phyloP scores from a whole-genome alignment of 331 rosid genomes.

The Arachis monticola region DNA sequence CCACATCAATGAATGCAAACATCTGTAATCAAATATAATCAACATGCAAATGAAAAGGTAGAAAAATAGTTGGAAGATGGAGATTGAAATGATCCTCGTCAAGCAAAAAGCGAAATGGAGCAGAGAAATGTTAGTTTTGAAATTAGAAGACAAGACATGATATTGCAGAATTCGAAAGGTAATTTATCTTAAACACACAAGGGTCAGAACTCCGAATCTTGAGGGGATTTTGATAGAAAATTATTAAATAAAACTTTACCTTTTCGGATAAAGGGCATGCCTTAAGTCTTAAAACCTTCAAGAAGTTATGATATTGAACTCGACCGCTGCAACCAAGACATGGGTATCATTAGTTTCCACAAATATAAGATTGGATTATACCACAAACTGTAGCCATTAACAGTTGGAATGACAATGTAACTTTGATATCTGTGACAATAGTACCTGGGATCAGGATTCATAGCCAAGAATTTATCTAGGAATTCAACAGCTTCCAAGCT shows the following conservation, averaged over 20 bases:
- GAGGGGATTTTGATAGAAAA: conserved; percentile 16
- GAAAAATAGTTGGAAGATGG: background rate
- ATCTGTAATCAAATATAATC: conserved; percentile 56
- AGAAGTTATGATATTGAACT: conserved; percentile 71
- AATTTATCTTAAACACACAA: conserved; percentile 9
- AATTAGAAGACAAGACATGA: conserved; percentile 18
- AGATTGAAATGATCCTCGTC: conserved; percentile 5
- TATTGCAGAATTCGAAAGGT: conserved; percentile 1
- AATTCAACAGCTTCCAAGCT: conserved; percentile 83
- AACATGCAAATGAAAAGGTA: conserved; percentile 10
- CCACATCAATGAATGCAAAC: conserved; percentile 79
- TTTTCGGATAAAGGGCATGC: conserved; percentile 67
- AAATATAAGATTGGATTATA: conserved; percentile 13
- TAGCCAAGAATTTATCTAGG: conserved; percentile 77
- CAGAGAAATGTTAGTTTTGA: background rate
- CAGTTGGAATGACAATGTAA: background rate
- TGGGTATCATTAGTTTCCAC: conserved; percentile 31
- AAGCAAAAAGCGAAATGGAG: conserved; percentile 18
- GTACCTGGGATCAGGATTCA: conserved; percentile 91
- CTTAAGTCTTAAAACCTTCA: conserved; percentile 71
- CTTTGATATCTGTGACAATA: background rate
- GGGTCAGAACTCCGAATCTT: background rate
- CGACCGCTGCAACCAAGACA: conserved; percentile 67
- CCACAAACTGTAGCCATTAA: conserved; percentile 14
- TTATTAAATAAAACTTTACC: conserved; percentile 47